phyloP scores from a whole-genome alignment of 768 basidiomycete species.

The Pleurotus pulmonarius region DNA sequence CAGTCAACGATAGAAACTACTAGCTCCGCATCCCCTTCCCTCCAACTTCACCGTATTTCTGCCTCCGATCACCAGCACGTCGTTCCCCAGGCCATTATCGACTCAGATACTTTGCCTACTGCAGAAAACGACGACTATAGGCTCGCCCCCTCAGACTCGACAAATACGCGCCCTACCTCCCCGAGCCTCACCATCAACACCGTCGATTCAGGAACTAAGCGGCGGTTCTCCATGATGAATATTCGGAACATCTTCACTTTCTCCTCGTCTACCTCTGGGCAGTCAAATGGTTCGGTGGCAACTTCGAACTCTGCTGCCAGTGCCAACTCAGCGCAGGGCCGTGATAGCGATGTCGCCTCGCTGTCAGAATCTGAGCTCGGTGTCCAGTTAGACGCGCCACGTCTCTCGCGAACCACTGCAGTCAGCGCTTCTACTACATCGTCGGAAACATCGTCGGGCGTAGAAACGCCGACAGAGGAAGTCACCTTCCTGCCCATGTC shows the following conservation, averaged over 20 bases:
- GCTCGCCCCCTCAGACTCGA: conserved; percentile 6
- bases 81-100: conserved; percentile 1
- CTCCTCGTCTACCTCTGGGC: conserved; percentile 14
- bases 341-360: not conserved
- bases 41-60: conserved; percentile 6
- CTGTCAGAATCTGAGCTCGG: conserved; percentile 5
- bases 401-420: conserved; percentile 6
- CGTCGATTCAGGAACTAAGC: conserved; percentile 21
- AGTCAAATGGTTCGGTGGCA: not conserved
- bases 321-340: conserved; percentile 7
- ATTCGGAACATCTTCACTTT: conserved; percentile 37
- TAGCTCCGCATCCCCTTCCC: not conserved
- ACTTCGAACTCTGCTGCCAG: conserved; percentile 9
- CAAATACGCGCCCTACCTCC: conserved; percentile 22
- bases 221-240: conserved; percentile 34
- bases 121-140: conserved; percentile 13
- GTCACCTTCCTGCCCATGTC: conserved; percentile 17
- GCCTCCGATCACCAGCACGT: conserved; percentile 2
- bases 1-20: conserved; percentile 5
- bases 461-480: conserved; percentile 11
- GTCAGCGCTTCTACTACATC: conserved; percentile 1
- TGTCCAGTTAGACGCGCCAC: conserved; percentile 1
- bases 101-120: conserved; percentile 9
- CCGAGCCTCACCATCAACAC: conserved; percentile 28
- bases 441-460: conserved; percentile 1